Percentiles rank a stretch among this genome's conserved stretches.
Evolutionary conservation across 441 rosid species (phyloP).

Genomic region (Croton setiger): DNA sequence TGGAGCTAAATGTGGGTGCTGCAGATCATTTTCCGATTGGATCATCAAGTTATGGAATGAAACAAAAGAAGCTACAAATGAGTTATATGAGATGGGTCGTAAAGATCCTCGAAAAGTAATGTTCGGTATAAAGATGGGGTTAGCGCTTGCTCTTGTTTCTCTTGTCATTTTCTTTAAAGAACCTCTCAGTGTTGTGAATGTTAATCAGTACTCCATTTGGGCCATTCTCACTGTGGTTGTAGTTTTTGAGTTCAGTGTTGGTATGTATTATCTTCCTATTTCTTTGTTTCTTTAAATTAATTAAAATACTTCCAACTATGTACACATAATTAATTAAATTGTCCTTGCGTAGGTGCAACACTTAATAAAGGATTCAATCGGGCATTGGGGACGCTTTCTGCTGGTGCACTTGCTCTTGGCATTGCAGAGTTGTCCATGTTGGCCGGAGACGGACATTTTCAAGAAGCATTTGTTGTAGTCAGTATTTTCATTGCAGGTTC

Average conservation of each 20-base stretch:
- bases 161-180: conserved; percentile 63
- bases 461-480: conserved; percentile 52
- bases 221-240: conserved; percentile 88
- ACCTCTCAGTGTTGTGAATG: conserved; percentile 37
- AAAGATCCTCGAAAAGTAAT: conserved; percentile 65
- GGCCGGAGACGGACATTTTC: conserved; percentile 50
- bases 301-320: too few species aligned
- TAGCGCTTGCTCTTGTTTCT: conserved; percentile 59
- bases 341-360: conserved; percentile 54
- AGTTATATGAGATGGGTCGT: conserved; percentile 73
- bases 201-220: conserved; percentile 80
- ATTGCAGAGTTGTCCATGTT: conserved; percentile 58
- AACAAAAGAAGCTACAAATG: conserved; percentile 21
- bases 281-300: background rate
- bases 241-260: conserved; percentile 86
- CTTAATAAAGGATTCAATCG: conserved; percentile 83
- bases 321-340: too few species aligned
- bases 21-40: conserved; percentile 42
- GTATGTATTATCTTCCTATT: conserved; percentile 27
- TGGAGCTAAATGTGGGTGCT: conserved; percentile 36
- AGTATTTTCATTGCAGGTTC: conserved; percentile 89
- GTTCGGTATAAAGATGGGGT: conserved; percentile 75
- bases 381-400: conserved; percentile 78
- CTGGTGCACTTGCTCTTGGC: conserved; percentile 81
- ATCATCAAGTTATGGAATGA: conserved; percentile 35